Evolutionary conservation across 2,329 filamentous ascomycete species (phyloP), one percentile per base, ranked within the genome.

Genomic region (Metarhizium album): DNA sequence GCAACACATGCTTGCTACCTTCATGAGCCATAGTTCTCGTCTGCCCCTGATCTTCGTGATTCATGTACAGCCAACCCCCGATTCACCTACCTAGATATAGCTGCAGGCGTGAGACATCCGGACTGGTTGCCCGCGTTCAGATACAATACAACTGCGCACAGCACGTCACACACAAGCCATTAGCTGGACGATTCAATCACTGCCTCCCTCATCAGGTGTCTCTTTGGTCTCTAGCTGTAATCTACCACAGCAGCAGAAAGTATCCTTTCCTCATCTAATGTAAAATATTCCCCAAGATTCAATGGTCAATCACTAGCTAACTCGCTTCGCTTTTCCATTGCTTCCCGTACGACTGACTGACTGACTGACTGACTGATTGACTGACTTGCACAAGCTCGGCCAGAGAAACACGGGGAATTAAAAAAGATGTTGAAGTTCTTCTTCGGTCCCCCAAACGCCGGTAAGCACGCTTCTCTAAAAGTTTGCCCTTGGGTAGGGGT

Each of bases 341-440:
- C 27, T 48, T 23, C 42, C 42, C 37, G 42, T 50, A 37, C 52
- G 56, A 55, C 59, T 58, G 58, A 54, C 57, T 57, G 62, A 62
- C 62, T 57, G 62, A 62, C 62, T 53, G n/a, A n/a, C n/a, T n/a
- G 56, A 55, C 59, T 58, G 58, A 54, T 57, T 57, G 62, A 62
- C 62, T 57, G 62, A 62, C 62, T 53, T 67, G 65, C 65, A 67
- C 57, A 53, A 65, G 64, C 60, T 69, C 60, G 64, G 67, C 67
- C 66, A 66, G 67, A 67, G 64, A 68, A 68, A 64, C 58, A 53
- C 42, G 55, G 55, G 67, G 66, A 66, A 67, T 64, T n/a, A n/a
- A 51, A 64, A 71, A 72, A 71, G 67, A 71, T 71, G 70, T 72
- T 72, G 70, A 72, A 72, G 55, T 70, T 70, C 68, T 71, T 71